These are phyloP conservation scores for Saururus chinensis DNA, from an alignment of 164 flowering plant species.

Conservation along the genomic window DNA sequence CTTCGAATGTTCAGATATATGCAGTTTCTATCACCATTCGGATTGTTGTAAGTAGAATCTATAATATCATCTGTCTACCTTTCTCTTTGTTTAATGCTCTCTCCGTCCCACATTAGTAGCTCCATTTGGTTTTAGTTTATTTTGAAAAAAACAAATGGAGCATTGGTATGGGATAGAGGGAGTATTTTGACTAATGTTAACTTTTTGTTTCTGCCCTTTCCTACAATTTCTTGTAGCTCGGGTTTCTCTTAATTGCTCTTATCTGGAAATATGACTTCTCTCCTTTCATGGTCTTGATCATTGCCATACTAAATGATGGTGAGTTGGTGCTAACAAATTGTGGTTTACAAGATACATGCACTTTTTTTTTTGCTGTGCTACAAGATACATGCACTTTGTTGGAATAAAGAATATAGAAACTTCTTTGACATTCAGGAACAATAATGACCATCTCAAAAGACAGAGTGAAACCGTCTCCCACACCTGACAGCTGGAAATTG, in stretches of 20 bases:
- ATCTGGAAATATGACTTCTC: slow-evolving; percentile 94
- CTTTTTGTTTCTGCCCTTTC: neutral
- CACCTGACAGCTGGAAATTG: slow-evolving; percentile 96
- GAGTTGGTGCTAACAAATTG: slow-evolving; percentile 7
- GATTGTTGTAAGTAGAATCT: slow-evolving; percentile 68
- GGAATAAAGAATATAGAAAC: neutral
- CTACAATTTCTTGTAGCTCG: slow-evolving; percentile 43
- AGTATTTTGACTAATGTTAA: neutral
- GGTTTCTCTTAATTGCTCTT: slow-evolving; percentile 86
- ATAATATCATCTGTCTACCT: neutral
- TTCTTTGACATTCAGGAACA: slow-evolving; percentile 42
- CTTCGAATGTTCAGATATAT: slow-evolving; percentile 53
- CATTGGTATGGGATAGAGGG: too few relatives aligned
- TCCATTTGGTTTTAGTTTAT: too few relatives aligned
- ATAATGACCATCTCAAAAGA: slow-evolving; percentile 99
- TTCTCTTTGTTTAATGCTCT: neutral
- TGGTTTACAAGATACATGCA: neutral
- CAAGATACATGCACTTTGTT: too few relatives aligned
- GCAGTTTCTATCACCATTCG: slow-evolving; percentile 94
- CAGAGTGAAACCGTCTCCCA: slow-evolving; percentile 90
- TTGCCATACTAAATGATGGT: slow-evolving; percentile 96
- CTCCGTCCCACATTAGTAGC: too few relatives aligned
- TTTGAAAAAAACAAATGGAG: too few relatives aligned
- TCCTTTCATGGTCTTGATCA: slow-evolving; percentile 95
- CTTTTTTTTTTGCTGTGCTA: too few relatives aligned